phyloP scores from a whole-genome alignment of 495 filamentous ascomycete genomes.

The Gamarada debralockiae region DNA sequence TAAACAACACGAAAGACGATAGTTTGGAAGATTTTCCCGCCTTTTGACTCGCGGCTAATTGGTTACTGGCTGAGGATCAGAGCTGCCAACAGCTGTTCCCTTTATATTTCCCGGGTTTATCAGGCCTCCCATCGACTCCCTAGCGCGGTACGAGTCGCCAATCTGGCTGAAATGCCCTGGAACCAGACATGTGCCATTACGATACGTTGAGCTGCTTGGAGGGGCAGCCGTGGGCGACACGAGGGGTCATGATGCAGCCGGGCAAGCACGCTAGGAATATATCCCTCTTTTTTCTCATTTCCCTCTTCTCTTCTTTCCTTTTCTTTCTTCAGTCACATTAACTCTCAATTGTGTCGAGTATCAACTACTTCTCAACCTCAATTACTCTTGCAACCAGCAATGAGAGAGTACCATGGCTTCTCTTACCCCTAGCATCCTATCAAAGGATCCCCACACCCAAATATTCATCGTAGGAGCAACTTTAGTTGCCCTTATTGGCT shows the following conservation, averaged over 20 bases:
- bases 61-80: background rate
- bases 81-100: background rate
- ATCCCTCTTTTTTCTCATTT: constrained; percentile 3
- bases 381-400: constrained; percentile 23
- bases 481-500: constrained; percentile 38
- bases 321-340: constrained; percentile 37
- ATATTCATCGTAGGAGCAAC: constrained; percentile 43
- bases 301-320: constrained; percentile 22
- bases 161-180: background rate
- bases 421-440: constrained; percentile 54
- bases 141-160: background rate
- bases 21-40: too few relatives aligned
- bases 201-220: constrained; percentile 4
- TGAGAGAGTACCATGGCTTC: constrained; percentile 62
- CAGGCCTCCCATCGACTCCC: background rate
- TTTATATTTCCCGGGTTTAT: background rate
- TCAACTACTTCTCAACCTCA: constrained; percentile 21
- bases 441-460: constrained; percentile 37
- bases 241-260: background rate
- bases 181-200: constrained; percentile 5
- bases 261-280: constrained; percentile 5
- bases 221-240: constrained; percentile 3
- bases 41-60: too few relatives aligned
- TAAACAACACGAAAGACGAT: background rate
- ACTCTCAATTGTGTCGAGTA: constrained; percentile 28